phyloP scores from a whole-genome alignment of 1,139 yeast genomes.

The Hyphopichia buzzinii region DNA sequence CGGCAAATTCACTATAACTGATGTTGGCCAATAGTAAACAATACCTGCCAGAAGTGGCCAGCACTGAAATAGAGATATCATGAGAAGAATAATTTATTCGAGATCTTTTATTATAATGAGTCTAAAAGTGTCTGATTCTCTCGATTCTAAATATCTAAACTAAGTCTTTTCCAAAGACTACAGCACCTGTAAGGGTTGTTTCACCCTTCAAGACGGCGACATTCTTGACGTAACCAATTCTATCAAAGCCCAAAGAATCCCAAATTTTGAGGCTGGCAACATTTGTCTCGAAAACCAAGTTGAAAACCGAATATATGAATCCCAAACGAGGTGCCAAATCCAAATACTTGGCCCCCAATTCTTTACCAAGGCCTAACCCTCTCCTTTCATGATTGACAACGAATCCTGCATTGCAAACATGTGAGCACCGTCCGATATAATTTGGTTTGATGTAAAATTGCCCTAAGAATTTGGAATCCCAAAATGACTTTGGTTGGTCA shows the following conservation, averaged over 20 bases:
- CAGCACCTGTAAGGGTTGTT: constrained; percentile 63
- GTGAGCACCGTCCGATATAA: constrained; percentile 73
- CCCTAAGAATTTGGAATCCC: constrained; percentile 55
- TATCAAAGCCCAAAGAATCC: constrained; percentile 72
- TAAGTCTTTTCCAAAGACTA: constrained; percentile 61
- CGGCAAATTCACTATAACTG: no score
- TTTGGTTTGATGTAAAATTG: constrained; percentile 77
- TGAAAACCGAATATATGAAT: constrained; percentile 76
- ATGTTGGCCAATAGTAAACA: no score
- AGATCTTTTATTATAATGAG: no score
- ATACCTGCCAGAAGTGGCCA: no score
- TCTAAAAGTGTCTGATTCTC: no score
- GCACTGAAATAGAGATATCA: no score
- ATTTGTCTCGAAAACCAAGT: constrained; percentile 74
- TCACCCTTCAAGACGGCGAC: constrained; percentile 67
- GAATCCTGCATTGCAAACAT: constrained; percentile 80
- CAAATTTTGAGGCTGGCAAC: constrained; percentile 66
- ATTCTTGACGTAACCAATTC: constrained; percentile 65
- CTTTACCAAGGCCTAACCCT: constrained; percentile 61
- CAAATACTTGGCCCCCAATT: constrained; percentile 59
- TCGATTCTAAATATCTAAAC: no score
- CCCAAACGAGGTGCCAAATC: constrained; percentile 70
- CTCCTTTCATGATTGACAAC: constrained; percentile 55
- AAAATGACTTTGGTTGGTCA: constrained; percentile 17
- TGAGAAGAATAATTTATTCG: no score